Evolutionary conservation across 176 grass and related monocot species (phyloP).

Genomic region (Metroxylon sagu): DNA sequence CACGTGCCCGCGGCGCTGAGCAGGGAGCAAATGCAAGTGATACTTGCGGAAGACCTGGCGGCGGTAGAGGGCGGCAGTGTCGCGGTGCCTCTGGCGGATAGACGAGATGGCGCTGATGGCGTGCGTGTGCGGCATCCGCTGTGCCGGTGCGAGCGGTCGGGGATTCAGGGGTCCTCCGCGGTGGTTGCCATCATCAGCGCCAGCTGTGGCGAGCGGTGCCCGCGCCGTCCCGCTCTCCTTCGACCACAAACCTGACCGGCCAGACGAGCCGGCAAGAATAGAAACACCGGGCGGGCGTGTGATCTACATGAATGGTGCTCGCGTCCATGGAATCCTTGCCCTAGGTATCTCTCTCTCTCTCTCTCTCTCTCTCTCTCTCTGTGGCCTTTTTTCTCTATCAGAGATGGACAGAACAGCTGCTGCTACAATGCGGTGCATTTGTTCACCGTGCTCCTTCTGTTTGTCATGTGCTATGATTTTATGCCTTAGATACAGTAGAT

Average conservation of each 20-base stretch:
- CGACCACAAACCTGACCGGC: constrained; percentile 85
- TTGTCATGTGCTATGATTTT: too few relatives aligned
- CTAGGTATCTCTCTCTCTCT: constrained; percentile 35
- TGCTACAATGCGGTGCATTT: too few relatives aligned
- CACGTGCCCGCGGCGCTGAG: constrained; percentile 54
- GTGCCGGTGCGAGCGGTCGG: constrained; percentile 45
- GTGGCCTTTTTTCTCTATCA: too few relatives aligned
- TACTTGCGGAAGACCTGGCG: constrained; percentile 48
- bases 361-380: too few relatives aligned
- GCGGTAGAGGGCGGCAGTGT: constrained; percentile 34
- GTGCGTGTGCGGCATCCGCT: constrained; percentile 61
- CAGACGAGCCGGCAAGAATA: constrained; percentile 68
- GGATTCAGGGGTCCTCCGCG: constrained; percentile 55
- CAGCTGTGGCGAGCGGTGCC: constrained; percentile 64
- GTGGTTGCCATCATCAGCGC: constrained; percentile 56
- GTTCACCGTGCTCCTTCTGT: too few relatives aligned
- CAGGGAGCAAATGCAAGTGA: constrained; percentile 55
- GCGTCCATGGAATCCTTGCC: constrained; percentile 79
- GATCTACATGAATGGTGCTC: constrained; percentile 39
- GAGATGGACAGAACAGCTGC: too few relatives aligned
- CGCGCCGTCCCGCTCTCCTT: constrained; percentile 44
- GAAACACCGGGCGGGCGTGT: constrained; percentile 55
- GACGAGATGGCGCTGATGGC: constrained; percentile 43
- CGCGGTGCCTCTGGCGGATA: constrained; percentile 39
- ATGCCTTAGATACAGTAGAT: too few relatives aligned